Base-by-base conservation (phyloP, 1,139 yeast species). In the Hyphopichia fennica region DNA sequence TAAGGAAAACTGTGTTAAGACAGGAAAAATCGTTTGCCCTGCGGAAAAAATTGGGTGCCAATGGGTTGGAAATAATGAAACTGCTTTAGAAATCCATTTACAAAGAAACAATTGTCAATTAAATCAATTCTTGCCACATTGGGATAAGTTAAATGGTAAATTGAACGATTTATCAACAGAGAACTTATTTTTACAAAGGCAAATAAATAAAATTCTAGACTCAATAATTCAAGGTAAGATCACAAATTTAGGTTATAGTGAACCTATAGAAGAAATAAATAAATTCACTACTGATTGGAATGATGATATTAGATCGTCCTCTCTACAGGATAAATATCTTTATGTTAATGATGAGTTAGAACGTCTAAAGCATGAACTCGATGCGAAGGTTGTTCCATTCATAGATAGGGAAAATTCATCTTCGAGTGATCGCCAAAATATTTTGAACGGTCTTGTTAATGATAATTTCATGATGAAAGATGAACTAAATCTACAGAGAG, bases 191-290 rank as follows among this genome's bases (percentile, higher is more conserved):
- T 52, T 72, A 32, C 77, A 71, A 42, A 51, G 58, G 25, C 82
- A 77, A 51, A 62, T 79, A 35, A 67, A 75, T 38, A 68, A 67
- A 41, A 70, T 79, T 3, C 58, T 78, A 46, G 75, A 73, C 50
- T 72, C 77, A 39, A 65, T 77, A 6, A 63, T 74, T 4, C 81
- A 72, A 46, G 83, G 83, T 1, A 76, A 71, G 49, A 58, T 78
- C 27, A 72, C 81, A 6, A 78, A 78, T 49, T 55, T 77, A 18
- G 83, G 83, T 0, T 76, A 74, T 49, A 64, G 68, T 40, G 72
- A 75, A 41, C 68, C 71, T 2, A 51, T 75, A 14, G 81, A 76
- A 53, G 81, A 76, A 46, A 69, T 76, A 36, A 58, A 58, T 44
- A 60, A 54, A 43, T 60, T 56, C 38, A 54, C 53, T 27, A 40